Percentiles rank a stretch among this genome's conserved stretches.
phyloP scores from a whole-genome alignment of 2,329 filamentous ascomycete genomes.

The Ophiostoma sp. region DNA sequence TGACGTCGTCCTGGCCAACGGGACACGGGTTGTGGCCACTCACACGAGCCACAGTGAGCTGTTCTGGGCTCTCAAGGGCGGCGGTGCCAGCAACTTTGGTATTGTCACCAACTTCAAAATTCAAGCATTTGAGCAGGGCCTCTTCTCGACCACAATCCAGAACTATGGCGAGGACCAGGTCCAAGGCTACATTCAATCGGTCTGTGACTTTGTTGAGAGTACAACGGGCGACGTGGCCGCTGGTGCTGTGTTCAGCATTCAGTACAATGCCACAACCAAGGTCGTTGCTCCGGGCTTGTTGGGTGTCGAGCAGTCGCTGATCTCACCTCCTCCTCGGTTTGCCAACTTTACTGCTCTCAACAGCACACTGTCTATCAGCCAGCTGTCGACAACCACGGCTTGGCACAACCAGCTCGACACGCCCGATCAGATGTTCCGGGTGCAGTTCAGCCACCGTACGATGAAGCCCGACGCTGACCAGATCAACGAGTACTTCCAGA shows the following conservation, averaged over 20 bases:
- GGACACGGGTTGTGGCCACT: constrained; percentile 42
- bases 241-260: constrained; percentile 38
- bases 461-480: constrained; percentile 40
- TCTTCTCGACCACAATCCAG: constrained; percentile 40
- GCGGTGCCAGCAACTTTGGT: constrained; percentile 46
- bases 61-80: constrained; percentile 45
- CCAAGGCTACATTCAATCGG: constrained; percentile 35
- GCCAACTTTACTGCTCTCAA: constrained; percentile 38
- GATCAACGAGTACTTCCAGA: constrained; percentile 38
- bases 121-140: constrained; percentile 29
- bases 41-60: constrained; percentile 40
- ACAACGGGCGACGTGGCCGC: constrained; percentile 35
- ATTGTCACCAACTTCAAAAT: constrained; percentile 33
- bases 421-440: constrained; percentile 41
- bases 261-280: constrained; percentile 36
- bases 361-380: constrained; percentile 30
- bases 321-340: constrained; percentile 38
- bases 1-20: constrained; percentile 44
- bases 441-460: constrained; percentile 41
- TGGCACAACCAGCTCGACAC: constrained; percentile 36
- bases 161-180: constrained; percentile 34
- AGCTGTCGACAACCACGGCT: constrained; percentile 35
- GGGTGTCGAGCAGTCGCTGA: constrained; percentile 40
- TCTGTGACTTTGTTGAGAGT: constrained; percentile 33
- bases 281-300: constrained; percentile 33